These are phyloP conservation scores for Athelia sp. DNA, from an alignment of 1,284 basidiomycete species.

Conservation along the genomic window DNA sequence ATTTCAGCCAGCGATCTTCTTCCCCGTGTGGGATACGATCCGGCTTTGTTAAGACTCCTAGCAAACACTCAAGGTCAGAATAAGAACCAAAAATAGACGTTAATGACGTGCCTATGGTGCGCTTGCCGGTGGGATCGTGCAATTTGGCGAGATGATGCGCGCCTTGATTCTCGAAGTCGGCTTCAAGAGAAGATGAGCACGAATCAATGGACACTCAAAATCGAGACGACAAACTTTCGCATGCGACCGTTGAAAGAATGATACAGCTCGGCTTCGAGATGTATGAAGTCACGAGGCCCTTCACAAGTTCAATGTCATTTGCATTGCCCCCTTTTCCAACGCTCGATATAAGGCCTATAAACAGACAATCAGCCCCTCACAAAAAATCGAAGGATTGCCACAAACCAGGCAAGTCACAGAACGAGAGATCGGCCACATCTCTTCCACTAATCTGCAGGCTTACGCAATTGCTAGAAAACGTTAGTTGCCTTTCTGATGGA, in stretches of 20 bases:
- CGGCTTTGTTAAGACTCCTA: slow-evolving; percentile 80
- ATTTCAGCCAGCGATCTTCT: slow-evolving; percentile 52
- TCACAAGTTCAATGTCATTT: slow-evolving; percentile 60
- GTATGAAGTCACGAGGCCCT: slow-evolving; percentile 51
- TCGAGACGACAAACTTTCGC: slow-evolving; percentile 50
- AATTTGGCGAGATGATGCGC: slow-evolving; percentile 54
- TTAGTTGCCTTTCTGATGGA: slow-evolving; percentile 25
- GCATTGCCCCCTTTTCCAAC: slow-evolving; percentile 43
- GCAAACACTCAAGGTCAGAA: background rate
- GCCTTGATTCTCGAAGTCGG: slow-evolving; percentile 74
- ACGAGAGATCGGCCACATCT: slow-evolving; percentile 67
- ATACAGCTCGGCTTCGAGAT: slow-evolving; percentile 63
- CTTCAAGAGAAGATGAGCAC: slow-evolving; percentile 28
- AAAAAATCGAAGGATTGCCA: slow-evolving; percentile 8
- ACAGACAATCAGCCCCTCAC: background rate
- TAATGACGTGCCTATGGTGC: slow-evolving; percentile 58
- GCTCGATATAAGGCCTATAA: slow-evolving; percentile 59
- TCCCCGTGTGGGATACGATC: slow-evolving; percentile 66
- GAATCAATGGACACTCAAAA: background rate
- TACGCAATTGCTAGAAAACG: slow-evolving; percentile 62
- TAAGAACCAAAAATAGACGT: background rate
- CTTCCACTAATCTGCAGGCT: slow-evolving; percentile 64
- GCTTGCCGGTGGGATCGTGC: slow-evolving; percentile 52
- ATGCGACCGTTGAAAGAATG: slow-evolving; percentile 66
- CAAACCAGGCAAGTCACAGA: slow-evolving; percentile 65